These are phyloP conservation scores for Davidsoniella eucalypti DNA, from an alignment of 2,329 filamentous ascomycete genomes.

Conservation along the genomic window DNA sequence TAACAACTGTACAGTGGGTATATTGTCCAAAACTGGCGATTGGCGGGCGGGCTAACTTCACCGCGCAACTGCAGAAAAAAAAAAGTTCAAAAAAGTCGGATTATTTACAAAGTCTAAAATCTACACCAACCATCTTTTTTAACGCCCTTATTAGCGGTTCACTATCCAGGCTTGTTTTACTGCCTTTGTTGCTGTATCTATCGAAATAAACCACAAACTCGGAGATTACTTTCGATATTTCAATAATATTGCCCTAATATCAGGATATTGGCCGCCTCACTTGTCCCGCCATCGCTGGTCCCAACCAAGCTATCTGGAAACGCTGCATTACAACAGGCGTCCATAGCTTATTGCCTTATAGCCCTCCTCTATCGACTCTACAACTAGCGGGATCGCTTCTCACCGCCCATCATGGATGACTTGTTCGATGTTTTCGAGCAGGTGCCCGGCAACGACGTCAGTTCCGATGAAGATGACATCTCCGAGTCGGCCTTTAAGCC, in stretches of 20 bases:
- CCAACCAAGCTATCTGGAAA: too few relatives aligned
- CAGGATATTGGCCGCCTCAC: not conserved
- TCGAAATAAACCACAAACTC: not conserved
- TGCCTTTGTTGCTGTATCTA: not conserved
- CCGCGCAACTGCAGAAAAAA: constrained; percentile 9
- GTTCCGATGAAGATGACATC: constrained; percentile 26
- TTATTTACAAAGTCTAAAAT: too few relatives aligned
- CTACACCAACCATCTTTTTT: too few relatives aligned
- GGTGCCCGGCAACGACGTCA: constrained; percentile 28
- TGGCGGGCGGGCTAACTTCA: not conserved
- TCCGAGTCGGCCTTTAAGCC: not conserved
- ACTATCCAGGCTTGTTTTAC: too few relatives aligned
- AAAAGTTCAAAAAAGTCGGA: constrained; percentile 6
- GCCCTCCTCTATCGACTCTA: not conserved
- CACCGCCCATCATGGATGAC: constrained; percentile 43
- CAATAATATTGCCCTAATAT: not conserved
- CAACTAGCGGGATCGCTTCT: not conserved
- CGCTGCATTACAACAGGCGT: not conserved
- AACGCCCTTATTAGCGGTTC: too few relatives aligned
- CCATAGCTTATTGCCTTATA: not conserved
- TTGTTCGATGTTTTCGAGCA: constrained; percentile 73
- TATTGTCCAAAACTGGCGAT: not conserved
- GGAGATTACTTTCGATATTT: too few relatives aligned
- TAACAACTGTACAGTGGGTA: not conserved
- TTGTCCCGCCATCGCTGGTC: too few relatives aligned